Evolutionary conservation across 1,139 yeast genomes (phyloP), one percentile per base, ranked within the genome.

Genomic region (Yamadazyma triangularis): DNA sequence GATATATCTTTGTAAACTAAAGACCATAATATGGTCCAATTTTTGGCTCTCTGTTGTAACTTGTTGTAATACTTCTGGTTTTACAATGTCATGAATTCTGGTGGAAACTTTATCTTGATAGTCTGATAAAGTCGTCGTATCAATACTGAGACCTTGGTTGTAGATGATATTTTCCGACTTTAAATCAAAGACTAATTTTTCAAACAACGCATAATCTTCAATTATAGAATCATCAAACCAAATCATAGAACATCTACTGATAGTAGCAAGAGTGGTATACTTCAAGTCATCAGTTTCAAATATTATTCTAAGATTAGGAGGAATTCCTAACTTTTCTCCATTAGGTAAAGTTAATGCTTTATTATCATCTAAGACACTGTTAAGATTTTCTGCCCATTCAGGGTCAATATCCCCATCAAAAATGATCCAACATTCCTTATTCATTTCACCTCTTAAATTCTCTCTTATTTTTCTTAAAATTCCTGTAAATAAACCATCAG

Each of bases 341-440:
- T 79, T 88, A 0, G 97, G 94, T 12, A 91, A 64, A 0, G 97
- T 88, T 30, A 89, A 59, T 1, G 84, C 47, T 42, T 73, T 78
- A 52, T 88, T 91, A 45, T 91, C 97, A 56, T 91, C 98, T 20
- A 91, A 64, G 9, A 88, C 93, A 61, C 95, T 82, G 55, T 91
- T 91, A 42, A 91, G 62, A 38, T 84, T 84, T 47, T 91, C 98
- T 2, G 88, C 88, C 95, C 96, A 91, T 31, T 76, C 79, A 0
- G 98, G 97, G 50, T 91, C 97, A 25, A 91, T 76, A 45, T 87
- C 96, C 27, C 97, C 95, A 56, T 89, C 96, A 51, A 91, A 85
- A 0, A 89, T 70, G 38, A 91, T 72, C 95, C 96, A 88, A 13
- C 78, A 70, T 2, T 70, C 58, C 37, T 73, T 77, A 3, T 58